These are phyloP conservation scores for Lactarius deliciosus DNA, from an alignment of 768 basidiomycete species.

Conservation along the genomic window DNA sequence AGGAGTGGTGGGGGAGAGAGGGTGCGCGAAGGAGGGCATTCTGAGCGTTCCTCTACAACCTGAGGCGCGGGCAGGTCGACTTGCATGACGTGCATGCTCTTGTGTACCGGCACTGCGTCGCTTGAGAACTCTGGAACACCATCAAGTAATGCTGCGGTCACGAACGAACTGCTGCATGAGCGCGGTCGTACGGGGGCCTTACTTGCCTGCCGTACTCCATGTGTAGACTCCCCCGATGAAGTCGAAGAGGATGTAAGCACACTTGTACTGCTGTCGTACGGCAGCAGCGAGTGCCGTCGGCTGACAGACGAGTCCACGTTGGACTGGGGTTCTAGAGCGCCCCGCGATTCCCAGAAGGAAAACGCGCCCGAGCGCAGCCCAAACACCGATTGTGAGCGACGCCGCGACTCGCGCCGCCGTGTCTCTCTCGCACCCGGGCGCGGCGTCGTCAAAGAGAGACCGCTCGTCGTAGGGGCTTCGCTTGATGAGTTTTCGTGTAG, in stretches of 20 bases:
- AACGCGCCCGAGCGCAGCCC: conserved; percentile 28
- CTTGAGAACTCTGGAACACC: conserved; percentile 7
- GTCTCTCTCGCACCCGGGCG: conserved; percentile 15
- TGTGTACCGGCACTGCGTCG: conserved; percentile 5
- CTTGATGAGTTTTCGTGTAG: conserved; percentile 9
- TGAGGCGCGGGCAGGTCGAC: conserved; percentile 17
- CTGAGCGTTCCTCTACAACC: conserved; percentile 9
- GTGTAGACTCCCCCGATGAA: conserved; percentile 18
- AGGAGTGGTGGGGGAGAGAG: conserved; percentile 5
- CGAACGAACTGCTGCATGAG: conserved; percentile 26
- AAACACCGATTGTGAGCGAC: conserved; percentile 37
- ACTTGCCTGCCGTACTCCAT: not conserved
- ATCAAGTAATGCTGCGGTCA: conserved; percentile 16
- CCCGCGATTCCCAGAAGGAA: conserved; percentile 26
- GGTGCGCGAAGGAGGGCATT: not conserved
- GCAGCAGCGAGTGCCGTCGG: conserved; percentile 17
- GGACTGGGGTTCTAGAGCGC: conserved; percentile 7
- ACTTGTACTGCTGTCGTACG: conserved; percentile 22
- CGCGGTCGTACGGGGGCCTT: conserved; percentile 11
- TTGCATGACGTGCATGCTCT: conserved; percentile 26
- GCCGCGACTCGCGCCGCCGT: conserved; percentile 33
- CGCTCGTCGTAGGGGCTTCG: conserved; percentile 2
- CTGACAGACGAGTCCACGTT: conserved; percentile 8
- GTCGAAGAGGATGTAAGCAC: conserved; percentile 26
- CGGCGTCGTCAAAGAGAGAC: conserved; percentile 3